Evolutionary conservation across 495 filamentous ascomycete species (phyloP), one percentile per base, ranked within the genome.

Genomic region (Neurospora cerealis): DNA sequence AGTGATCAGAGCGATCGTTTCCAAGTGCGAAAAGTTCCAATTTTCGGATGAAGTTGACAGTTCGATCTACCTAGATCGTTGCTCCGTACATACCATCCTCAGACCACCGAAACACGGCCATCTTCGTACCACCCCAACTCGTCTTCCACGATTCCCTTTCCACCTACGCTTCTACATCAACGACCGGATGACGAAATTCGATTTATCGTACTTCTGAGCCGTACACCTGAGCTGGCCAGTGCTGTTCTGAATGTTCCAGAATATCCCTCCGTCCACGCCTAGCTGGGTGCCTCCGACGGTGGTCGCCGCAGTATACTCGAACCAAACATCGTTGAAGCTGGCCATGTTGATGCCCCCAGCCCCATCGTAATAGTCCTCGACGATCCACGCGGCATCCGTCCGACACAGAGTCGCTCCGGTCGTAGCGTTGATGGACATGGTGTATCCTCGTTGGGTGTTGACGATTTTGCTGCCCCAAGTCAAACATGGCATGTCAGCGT

Each of bases 371-470:
- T 77, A 81, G 73, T 83, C 81, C 74, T 83, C 82, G 8, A 84
- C 73, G n/a, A 84, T 80, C 82, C 83, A 83, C 46, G 82, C 82
- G 37, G 78, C 79, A 71, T 83, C 81, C 72, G 72, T 28, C 24
- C 78, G 77, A 69, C 79, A 82, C 54, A 82, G 77, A 60, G 70
- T 72, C 19, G 79, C 74, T 17, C 77, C 80, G 60, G 72, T 81
- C 11, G 73, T 78, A 15, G 90, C 78, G 5, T 81, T 83, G 73
- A 87, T 78, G 36, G 84, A 83, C 24, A 87, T 83, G 21, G 75
- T 82, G 74, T 86, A 74, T 2, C 88, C 88, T 24, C 81, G 86
- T 3, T 82, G 81, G 38, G 79, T 71, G 76, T 90, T 81, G 70
- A 91, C 81, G 36, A 84, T 81, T 17, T 76, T 81, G 28, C 54